Evolutionary conservation across 768 basidiomycete species (phyloP).

Genomic region (Amanita pallidorosea): DNA sequence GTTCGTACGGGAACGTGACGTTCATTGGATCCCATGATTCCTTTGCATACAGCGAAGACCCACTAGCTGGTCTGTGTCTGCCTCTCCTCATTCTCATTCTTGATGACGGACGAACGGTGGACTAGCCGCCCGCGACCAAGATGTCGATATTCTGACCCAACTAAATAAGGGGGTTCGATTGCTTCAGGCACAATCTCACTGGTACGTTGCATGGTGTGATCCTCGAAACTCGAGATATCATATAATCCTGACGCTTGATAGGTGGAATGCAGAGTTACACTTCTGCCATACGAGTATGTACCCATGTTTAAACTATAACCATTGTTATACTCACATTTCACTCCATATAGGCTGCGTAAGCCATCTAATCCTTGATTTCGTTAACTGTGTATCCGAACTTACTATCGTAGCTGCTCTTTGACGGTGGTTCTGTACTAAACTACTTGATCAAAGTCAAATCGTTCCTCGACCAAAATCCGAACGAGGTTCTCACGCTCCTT

Average conservation of each 20-base stretch:
- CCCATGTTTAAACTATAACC: neutral
- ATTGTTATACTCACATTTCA: neutral
- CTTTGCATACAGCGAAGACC: conserved; percentile 37
- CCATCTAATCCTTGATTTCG: conserved; percentile 4
- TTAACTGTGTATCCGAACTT: neutral
- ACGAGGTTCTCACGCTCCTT: conserved; percentile 53
- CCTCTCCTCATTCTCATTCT: conserved; percentile 1
- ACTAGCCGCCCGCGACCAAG: conserved; percentile 37
- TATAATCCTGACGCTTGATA: neutral
- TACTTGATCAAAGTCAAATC: conserved; percentile 44
- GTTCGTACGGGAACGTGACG: conserved; percentile 42
- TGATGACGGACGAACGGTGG: neutral
- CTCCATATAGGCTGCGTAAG: conserved; percentile 23
- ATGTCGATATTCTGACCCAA: conserved; percentile 38
- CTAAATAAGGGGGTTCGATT: conserved; percentile 41
- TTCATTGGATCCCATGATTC: conserved; percentile 48
- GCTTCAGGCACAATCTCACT: conserved; percentile 49
- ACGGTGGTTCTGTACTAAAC: conserved; percentile 37
- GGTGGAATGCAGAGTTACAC: conserved; percentile 31
- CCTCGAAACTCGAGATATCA: neutral
- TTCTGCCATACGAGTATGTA: conserved; percentile 59
- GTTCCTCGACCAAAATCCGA: conserved; percentile 50
- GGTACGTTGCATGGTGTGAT: conserved; percentile 15
- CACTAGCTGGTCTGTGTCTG: conserved; percentile 28
- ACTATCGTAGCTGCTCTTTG: conserved; percentile 29